A percentile compares a stretch with the other conserved stretches of the same genome.
Evolutionary conservation across 176 grass and related monocot species (phyloP).

Genomic region (Eragrostis nindensis): DNA sequence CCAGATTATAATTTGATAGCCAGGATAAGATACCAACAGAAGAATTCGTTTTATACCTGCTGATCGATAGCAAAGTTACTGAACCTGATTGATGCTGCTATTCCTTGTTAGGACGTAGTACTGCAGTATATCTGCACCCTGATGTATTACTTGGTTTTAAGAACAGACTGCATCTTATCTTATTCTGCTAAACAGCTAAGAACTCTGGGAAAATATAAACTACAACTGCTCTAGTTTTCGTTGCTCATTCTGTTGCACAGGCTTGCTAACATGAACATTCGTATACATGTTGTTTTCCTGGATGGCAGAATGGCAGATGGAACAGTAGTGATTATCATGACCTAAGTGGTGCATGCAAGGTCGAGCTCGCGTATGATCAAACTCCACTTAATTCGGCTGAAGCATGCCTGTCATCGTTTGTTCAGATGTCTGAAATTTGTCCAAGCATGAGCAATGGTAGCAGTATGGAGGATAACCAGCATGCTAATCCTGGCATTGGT

Average conservation of each 20-base stretch:
- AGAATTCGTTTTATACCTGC: constrained; percentile 1
- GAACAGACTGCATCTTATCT: neutral
- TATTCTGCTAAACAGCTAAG: neutral
- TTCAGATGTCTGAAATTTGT: constrained; percentile 67
- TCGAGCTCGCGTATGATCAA: constrained; percentile 51
- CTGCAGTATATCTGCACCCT: neutral
- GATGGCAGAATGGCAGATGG: constrained; percentile 49
- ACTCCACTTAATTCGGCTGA: constrained; percentile 56
- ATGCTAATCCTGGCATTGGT: constrained; percentile 25
- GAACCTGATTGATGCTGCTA: neutral
- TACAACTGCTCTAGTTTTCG: neutral
- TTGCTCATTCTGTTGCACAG: neutral
- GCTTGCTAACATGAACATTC: neutral
- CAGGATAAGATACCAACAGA: neutral
- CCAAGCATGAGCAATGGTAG: constrained; percentile 49
- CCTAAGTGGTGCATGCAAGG: constrained; percentile 34
- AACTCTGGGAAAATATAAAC: neutral
- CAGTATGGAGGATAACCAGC: constrained; percentile 31
- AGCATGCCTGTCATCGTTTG: constrained; percentile 60
- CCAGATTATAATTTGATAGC: neutral
- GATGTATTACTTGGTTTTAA: neutral
- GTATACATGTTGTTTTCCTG: constrained; percentile 3
- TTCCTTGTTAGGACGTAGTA: neutral
- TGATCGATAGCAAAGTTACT: neutral
- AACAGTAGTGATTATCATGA: constrained; percentile 37